Evolutionary conservation across 2,329 filamentous ascomycete genomes (phyloP), one percentile per base, ranked within the genome.

Genomic region (Fusarium sp.): DNA sequence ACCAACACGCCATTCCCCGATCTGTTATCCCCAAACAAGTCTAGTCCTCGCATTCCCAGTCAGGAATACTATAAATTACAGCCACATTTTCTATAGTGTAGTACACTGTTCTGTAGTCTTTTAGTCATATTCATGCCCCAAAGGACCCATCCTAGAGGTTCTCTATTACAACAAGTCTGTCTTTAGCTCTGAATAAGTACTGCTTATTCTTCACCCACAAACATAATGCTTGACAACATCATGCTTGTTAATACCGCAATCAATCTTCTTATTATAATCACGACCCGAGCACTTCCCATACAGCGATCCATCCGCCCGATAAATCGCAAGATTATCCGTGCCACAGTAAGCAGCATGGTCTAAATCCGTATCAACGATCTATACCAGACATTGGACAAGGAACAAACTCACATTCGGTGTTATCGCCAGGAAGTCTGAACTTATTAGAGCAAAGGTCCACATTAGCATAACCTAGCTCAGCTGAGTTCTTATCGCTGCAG

Each of bases 381-480:
- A 1, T 20, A 1, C 0, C 0, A 23, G 23, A 23, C 23, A 30
- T 30, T 30, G 9, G 7, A 30, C 10, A 30, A 30, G 7, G 7
- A 11, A 11, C 8, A 8, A 46, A 32, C 27, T 12, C 11, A 48
- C 27, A 48, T 7, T 48, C 45, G 2, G 45, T 32, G 15, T 20
- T 20, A 17, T 48, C 45, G 9, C 45, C 27, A 48, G 27, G 18
- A 1, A 48, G 9, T 20, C 15, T 17, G 4, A 48, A 48, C 27
- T 48, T 48, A 15, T 20, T 20, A 4, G 27, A 48, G 13, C 45
- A 46, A 18, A 48, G 27, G 18, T n/a, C 30, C 18, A 46, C 44
- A 12, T 18, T 48, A 9, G 18, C 15, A 11, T 48, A 48, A 4
- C 27, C 45, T 12, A 48, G 30, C 18, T 30, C 27, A 6, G 20